Conservation (phyloP, 345 rosid species). For the Eucalyptus viminalis region DNA sequence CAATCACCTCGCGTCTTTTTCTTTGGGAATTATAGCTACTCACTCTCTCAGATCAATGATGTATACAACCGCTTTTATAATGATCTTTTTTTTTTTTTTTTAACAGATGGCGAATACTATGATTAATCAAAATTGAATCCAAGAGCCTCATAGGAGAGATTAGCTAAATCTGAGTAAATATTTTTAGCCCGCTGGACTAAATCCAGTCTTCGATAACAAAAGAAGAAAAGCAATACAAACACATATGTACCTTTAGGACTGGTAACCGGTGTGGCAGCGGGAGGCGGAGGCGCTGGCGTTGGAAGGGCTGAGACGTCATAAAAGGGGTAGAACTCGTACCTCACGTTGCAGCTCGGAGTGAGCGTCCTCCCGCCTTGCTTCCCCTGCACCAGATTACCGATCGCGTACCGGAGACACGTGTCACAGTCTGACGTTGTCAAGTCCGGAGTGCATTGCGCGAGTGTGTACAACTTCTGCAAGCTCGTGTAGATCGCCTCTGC, state of each 20-base stretch:
- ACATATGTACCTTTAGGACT: background rate
- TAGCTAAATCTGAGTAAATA: no score
- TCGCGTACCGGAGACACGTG: background rate
- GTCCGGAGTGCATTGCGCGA: background rate
- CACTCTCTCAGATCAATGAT: background rate
- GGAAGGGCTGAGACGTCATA: background rate
- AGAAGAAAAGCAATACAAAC: background rate
- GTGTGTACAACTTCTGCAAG: background rate
- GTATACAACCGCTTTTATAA: no score
- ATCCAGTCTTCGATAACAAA: background rate
- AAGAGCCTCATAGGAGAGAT: no score
- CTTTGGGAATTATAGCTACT: no score
- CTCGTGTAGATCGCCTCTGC: background rate
- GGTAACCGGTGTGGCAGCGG: background rate
- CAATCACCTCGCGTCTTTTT: background rate
- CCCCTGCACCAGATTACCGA: background rate
- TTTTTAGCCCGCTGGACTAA: background rate
- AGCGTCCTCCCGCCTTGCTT: accelerated
- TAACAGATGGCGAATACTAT: no score
- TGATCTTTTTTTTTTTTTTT: no score
- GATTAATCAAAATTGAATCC: no score
- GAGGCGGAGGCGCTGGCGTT: background rate
- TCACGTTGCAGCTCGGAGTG: background rate
- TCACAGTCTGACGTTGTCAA: background rate
- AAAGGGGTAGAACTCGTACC: background rate